These are phyloP conservation scores for Vachellia pachyceras DNA, from an alignment of 306 rosid genomes.

Conservation along the genomic window DNA sequence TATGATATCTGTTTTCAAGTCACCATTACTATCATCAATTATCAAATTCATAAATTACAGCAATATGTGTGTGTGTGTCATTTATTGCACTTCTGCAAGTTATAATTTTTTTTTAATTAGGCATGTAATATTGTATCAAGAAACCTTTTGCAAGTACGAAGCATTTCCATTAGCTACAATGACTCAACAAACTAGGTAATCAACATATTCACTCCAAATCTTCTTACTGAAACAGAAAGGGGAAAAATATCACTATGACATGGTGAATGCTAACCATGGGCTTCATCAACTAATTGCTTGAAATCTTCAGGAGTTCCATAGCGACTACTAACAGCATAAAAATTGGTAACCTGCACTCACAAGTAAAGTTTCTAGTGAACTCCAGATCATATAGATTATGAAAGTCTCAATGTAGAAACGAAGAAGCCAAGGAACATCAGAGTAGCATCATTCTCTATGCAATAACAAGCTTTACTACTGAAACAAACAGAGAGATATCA, in stretches of 20 bases:
- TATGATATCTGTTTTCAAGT: background rate
- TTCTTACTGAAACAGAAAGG: background rate
- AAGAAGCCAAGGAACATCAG: conserved; percentile 3
- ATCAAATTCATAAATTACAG: conserved; percentile 19
- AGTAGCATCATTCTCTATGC: conserved; percentile 1
- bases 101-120: conserved; percentile 17
- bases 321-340: conserved; percentile 89
- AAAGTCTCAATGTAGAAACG: background rate
- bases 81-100: conserved; percentile 3
- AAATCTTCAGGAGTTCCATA: conserved; percentile 97
- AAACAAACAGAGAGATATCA: background rate
- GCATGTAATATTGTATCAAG: conserved; percentile 6
- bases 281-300: conserved; percentile 96
- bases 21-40: background rate
- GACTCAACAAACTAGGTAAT: conserved; percentile 30
- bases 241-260: background rate
- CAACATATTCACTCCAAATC: conserved; percentile 18
- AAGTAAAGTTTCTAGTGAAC: conserved; percentile 26
- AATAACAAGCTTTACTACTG: background rate
- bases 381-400: background rate
- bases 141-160: conserved; percentile 20
- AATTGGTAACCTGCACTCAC: conserved; percentile 83
- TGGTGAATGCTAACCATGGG: conserved; percentile 74
- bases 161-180: conserved; percentile 23
- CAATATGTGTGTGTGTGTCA: background rate